Conservation (phyloP, 257 asterid genomes). For the Fraxinus pennsylvanica region DNA sequence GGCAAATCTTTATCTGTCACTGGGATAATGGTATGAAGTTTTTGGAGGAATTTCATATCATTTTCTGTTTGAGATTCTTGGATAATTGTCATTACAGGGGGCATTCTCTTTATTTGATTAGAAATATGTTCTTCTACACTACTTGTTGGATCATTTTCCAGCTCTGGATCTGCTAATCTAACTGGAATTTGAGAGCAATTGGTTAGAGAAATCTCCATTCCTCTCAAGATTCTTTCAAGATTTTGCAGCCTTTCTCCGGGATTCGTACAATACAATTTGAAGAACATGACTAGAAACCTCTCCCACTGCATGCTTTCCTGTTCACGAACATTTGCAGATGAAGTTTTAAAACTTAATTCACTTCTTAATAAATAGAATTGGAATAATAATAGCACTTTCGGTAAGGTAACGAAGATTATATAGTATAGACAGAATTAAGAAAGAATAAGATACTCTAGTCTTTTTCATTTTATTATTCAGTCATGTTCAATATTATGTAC, state of each 20-base stretch:
- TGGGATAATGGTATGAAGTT: constrained; percentile 45
- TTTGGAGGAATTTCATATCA: constrained; percentile 40
- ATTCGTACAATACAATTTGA: constrained; percentile 48
- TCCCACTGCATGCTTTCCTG: constrained; percentile 93
- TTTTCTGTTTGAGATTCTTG: constrained; percentile 43
- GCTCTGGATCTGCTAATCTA: constrained; percentile 29
- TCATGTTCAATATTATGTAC: neutral
- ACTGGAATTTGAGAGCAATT: constrained; percentile 45
- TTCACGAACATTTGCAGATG: neutral
- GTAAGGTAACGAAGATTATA: neutral
- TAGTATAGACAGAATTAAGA: neutral
- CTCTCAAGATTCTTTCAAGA: constrained; percentile 61
- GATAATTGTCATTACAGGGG: constrained; percentile 42
- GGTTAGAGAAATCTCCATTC: constrained; percentile 67
- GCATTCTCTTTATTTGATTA: constrained; percentile 43
- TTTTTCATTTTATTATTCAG: neutral
- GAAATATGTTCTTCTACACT: constrained; percentile 38
- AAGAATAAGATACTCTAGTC: neutral
- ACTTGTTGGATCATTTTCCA: constrained; percentile 33
- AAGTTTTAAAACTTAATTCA: neutral
- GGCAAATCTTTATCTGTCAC: constrained; percentile 42
- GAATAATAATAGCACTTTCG: neutral
- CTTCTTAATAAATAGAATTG: neutral
- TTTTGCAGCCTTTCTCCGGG: constrained; percentile 50
- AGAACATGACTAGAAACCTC: constrained; percentile 45